Evolutionary conservation across 2,329 filamentous ascomycete species (phyloP).

Genomic region (Cercospora janseana): DNA sequence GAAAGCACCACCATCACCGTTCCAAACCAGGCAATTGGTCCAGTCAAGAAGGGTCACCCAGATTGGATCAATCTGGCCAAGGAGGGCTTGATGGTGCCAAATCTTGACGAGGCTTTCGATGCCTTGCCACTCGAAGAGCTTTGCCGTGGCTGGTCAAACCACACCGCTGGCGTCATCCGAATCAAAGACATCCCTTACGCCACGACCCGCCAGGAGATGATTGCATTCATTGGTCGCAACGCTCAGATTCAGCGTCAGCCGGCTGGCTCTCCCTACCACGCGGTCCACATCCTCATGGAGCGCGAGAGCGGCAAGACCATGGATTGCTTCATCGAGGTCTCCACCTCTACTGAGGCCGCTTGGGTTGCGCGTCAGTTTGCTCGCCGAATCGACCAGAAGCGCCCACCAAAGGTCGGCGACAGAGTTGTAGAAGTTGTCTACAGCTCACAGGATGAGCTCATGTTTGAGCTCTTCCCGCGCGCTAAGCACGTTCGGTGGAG

Average conservation of each 20-base stretch:
- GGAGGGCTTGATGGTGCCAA: conserved; percentile 28
- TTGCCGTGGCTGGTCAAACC: conserved; percentile 38
- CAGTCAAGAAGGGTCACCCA: conserved; percentile 10
- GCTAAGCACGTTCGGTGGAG: conserved; percentile 52
- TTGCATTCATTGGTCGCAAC: conserved; percentile 48
- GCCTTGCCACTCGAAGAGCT: conserved; percentile 34
- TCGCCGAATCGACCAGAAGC: conserved; percentile 38
- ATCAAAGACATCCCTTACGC: conserved; percentile 50
- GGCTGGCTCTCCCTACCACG: conserved; percentile 44
- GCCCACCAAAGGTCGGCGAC: conserved; percentile 48
- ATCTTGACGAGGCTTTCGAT: conserved; percentile 30
- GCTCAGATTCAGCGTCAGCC: conserved; percentile 48
- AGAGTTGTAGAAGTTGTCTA: conserved; percentile 48
- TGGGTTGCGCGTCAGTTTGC: conserved; percentile 41
- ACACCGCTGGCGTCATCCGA: conserved; percentile 31
- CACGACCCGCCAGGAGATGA: conserved; percentile 51
- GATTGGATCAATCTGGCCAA: conserved; percentile 23
- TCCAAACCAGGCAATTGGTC: conserved; percentile 4
- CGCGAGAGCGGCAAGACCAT: conserved; percentile 57
- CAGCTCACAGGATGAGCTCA: conserved; percentile 50
- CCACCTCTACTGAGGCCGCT: conserved; percentile 40
- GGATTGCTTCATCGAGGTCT: conserved; percentile 54
- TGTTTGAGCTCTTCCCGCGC: conserved; percentile 52
- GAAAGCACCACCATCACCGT: not conserved
- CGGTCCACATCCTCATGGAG: conserved; percentile 59